phyloP scores from a whole-genome alignment of 305 asterid genomes.

The Solanum hybrid region DNA sequence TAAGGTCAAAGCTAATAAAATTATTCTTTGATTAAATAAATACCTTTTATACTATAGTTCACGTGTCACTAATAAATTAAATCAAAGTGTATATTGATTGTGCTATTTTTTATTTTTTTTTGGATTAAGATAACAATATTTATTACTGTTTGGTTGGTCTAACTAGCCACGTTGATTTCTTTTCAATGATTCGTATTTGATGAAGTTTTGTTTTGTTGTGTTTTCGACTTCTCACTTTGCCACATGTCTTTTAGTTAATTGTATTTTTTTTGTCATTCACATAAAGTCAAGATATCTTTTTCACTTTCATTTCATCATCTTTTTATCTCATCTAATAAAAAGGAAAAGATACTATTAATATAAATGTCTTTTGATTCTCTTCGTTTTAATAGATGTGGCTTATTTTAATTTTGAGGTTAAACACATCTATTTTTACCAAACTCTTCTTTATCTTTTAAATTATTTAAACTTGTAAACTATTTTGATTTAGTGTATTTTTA shows the following conservation, averaged over 20 bases:
- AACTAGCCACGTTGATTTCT: constrained; percentile 7
- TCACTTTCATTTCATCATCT: not conserved
- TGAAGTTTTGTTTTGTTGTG: constrained; percentile 7
- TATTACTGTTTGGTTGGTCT: constrained; percentile 16
- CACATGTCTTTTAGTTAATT: not conserved
- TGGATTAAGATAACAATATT: not conserved
- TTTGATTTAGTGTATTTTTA: no score
- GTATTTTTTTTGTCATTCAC: not conserved
- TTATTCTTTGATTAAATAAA: constrained; percentile 5
- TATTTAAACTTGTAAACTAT: no score
- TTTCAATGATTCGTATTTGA: not conserved
- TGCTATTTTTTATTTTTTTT: not conserved
- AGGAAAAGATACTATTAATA: not conserved
- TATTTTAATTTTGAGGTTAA: not conserved
- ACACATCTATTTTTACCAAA: no score
- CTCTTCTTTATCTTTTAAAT: no score
- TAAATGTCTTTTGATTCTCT: not conserved
- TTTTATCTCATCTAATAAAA: not conserved
- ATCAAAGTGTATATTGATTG: not conserved
- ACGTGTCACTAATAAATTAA: constrained; percentile 23
- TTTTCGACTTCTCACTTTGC: not conserved
- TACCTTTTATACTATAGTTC: constrained; percentile 6
- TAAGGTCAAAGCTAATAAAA: not conserved
- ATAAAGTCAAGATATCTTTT: not conserved
- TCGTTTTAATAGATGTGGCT: no score